Base-by-base conservation (phyloP, 306 rosid species). In the Mimosa bimucronata region DNA sequence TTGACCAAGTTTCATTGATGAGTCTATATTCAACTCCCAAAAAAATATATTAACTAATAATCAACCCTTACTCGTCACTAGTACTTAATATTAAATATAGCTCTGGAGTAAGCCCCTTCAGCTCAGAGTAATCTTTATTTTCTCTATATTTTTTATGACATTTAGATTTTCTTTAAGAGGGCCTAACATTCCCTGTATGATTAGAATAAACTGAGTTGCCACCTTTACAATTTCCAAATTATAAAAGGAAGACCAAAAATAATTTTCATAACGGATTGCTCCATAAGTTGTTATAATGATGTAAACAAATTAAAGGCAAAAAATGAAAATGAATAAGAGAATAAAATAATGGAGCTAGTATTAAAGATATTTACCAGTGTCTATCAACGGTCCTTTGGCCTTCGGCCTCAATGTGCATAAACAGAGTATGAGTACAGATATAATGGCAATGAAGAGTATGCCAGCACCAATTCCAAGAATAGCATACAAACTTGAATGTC, bases 401-500 rank as follows among this genome's bases (percentile, higher is more conserved):
- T 89, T 92, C 52, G 73, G 86, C 83, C 81, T 61, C 74, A 83
- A 74, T 10, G 84, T 77, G 85, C 92, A 88, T 76, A 91, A 72
- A 82, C 91, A 95, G 79, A 91, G 87, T 77, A 87, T 42, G 52
- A 93, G 81, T 69, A 90, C 79, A 82, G 81, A 85, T 61, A 88
- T 60, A 75, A 91, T 79, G 83, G 90, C 91, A 79, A 89, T 66
- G 85, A 95, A 86, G 83, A 95, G 88, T 80, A 93, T 21, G 15
- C 91, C 92, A 13, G 88, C 87, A 62, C 92, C 91, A 79, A 95
- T 82, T 67, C 94, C 93, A 84, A 95, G 78, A 83, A 92, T 73
- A 81, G 81, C 87, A 74, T 78, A 82, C 90, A 92, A 87, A 74
- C 87, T 90, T 23, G 94, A 89, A 88, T 79, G 96, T 53, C 75